These are phyloP conservation scores for Pythium aphanidermatum DNA, from an alignment of 352 stramenopile species.

Conservation along the genomic window DNA sequence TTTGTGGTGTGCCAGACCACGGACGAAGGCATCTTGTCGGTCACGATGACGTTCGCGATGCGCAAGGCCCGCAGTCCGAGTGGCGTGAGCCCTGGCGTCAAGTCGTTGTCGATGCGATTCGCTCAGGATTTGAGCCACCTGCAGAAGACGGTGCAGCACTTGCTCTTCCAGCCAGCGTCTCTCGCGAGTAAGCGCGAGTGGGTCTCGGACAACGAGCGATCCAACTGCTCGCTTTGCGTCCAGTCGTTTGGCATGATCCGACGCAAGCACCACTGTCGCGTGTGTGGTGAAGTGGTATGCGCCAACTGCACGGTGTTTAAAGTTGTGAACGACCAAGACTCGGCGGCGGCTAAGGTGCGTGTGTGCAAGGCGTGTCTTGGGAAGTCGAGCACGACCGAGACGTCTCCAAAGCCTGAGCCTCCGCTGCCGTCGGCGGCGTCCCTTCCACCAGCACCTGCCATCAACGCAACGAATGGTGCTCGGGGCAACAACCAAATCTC, in stretches of 20 bases:
- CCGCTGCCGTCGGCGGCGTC: constrained; percentile 2
- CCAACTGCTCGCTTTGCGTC: constrained; percentile 76
- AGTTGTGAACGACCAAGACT: constrained; percentile 45
- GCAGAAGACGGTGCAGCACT: constrained; percentile 61
- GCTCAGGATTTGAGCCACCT: constrained; percentile 51
- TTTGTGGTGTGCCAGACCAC: constrained; percentile 66
- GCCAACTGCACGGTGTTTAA: constrained; percentile 75
- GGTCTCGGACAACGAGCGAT: constrained; percentile 71
- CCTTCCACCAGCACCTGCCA: not conserved
- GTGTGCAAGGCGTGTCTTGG: constrained; percentile 76
- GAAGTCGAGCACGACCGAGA: constrained; percentile 38
- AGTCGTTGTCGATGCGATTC: constrained; percentile 54
- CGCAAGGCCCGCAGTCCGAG: constrained; percentile 64
- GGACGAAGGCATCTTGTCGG: constrained; percentile 54
- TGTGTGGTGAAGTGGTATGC: constrained; percentile 86
- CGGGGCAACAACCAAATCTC: constrained; percentile 12
- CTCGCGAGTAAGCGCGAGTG: constrained; percentile 67
- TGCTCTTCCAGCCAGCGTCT: constrained; percentile 53
- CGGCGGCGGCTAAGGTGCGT: constrained; percentile 47
- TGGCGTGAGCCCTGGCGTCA: constrained; percentile 64
- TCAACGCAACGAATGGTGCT: not conserved
- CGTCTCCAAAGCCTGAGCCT: not conserved
- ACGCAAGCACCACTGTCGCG: constrained; percentile 79
- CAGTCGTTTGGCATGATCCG: constrained; percentile 79
- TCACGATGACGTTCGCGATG: constrained; percentile 75